Evolutionary conservation across 352 stramenopile species (phyloP).

Genomic region (Elongisporangium anandrum): DNA sequence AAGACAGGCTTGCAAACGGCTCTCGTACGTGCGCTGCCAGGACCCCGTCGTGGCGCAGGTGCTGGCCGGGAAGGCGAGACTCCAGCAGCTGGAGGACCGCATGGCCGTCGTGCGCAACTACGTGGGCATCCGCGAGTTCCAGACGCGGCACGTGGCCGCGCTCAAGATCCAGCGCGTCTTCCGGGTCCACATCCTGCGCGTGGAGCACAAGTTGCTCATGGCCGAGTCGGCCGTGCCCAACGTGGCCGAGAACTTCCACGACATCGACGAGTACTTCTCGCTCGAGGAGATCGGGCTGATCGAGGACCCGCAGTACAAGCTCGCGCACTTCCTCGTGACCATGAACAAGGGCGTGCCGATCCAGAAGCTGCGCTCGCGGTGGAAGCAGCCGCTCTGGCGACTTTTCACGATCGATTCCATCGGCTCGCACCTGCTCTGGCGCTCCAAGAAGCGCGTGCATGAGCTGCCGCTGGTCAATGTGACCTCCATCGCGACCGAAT

Average conservation of each 20-base stretch:
- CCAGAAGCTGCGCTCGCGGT: constrained; percentile 43
- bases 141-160: constrained; percentile 41
- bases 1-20: constrained; percentile 10
- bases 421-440: constrained; percentile 58
- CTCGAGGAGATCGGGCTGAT: constrained; percentile 60
- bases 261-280: constrained; percentile 55
- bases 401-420: constrained; percentile 59
- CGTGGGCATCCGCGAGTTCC: constrained; percentile 48
- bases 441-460: constrained; percentile 41
- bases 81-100: constrained; percentile 21
- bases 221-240: constrained; percentile 49
- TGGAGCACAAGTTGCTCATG: constrained; percentile 47
- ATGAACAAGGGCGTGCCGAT: constrained; percentile 62
- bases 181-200: constrained; percentile 31
- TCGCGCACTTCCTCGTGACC: constrained; percentile 60
- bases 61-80: constrained; percentile 12
- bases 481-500: constrained; percentile 29
- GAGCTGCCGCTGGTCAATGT: constrained; percentile 46
- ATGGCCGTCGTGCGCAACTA: constrained; percentile 47
- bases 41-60: constrained; percentile 25
- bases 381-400: constrained; percentile 47
- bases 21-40: constrained; percentile 13
- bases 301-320: constrained; percentile 24
- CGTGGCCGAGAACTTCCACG: constrained; percentile 37
- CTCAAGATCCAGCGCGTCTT: constrained; percentile 62